Evolutionary conservation across 2,329 filamentous ascomycete genomes (phyloP).

Genomic region (Neofusicoccum kwambonambiense): DNA sequence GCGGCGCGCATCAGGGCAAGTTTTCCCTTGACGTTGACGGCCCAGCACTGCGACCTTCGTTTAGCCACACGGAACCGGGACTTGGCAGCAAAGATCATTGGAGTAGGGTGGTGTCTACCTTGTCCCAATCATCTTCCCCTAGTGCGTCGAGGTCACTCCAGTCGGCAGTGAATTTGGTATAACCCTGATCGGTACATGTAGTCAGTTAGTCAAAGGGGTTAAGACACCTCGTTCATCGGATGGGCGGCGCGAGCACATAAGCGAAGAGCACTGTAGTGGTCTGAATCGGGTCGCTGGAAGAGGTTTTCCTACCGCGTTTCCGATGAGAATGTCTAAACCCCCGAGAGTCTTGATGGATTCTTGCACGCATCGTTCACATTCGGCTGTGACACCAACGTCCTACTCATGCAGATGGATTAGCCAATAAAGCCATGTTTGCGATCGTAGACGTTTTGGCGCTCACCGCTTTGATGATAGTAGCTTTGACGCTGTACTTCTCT

Average conservation of each 20-base stretch:
- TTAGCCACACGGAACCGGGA: conserved; percentile 8
- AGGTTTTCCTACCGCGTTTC: conserved; percentile 61
- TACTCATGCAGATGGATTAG: conserved; percentile 25
- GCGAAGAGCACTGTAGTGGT: too few relatives aligned
- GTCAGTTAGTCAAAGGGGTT: background rate
- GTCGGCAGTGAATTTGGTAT: conserved; percentile 57
- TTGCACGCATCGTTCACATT: conserved; percentile 59
- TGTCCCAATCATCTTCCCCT: conserved; percentile 63
- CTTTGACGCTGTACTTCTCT: conserved; percentile 50
- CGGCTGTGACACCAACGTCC: conserved; percentile 61
- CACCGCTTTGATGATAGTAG: conserved; percentile 61
- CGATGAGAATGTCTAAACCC: conserved; percentile 73
- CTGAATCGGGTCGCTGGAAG: background rate
- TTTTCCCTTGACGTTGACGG: conserved; percentile 57
- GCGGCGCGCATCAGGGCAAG: conserved; percentile 56
- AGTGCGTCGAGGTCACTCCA: conserved; percentile 60
- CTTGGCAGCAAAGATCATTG: background rate
- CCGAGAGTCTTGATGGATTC: conserved; percentile 62
- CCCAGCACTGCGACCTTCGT: conserved; percentile 51
- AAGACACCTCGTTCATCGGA: too few relatives aligned
- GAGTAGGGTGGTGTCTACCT: conserved; percentile 37
- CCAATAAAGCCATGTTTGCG: too few relatives aligned
- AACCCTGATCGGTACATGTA: conserved; percentile 47
- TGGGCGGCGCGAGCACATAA: too few relatives aligned
- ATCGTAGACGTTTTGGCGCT: conserved; percentile 23